Percentiles rank a stretch among this genome's conserved stretches.
These are phyloP conservation scores for Pythium periplocum DNA, from an alignment of 352 stramenopile species.

Conservation along the genomic window DNA sequence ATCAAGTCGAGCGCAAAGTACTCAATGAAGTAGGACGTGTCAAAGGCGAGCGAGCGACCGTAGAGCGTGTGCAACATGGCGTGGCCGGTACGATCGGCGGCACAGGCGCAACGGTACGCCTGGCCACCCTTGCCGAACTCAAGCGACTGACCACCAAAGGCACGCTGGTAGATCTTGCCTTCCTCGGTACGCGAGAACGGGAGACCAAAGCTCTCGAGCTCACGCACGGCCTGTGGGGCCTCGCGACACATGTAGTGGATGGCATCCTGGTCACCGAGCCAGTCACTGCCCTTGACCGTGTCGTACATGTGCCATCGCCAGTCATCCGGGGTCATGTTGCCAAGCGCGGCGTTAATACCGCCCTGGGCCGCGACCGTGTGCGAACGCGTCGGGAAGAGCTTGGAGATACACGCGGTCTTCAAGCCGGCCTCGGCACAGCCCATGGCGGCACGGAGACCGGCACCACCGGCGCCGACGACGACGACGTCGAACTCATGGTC, in stretches of 20 bases:
- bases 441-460: conserved; percentile 92
- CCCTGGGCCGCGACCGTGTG: conserved; percentile 97
- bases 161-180: conserved; percentile 96
- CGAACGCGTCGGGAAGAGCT: conserved; percentile 96
- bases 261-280: conserved; percentile 96
- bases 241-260: conserved; percentile 99
- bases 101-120: conserved; percentile 92
- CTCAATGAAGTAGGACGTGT: conserved; percentile 98
- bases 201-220: conserved; percentile 95
- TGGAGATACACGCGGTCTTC: conserved; percentile 97
- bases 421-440: conserved; percentile 90
- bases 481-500: conserved; percentile 97
- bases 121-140: conserved; percentile 96
- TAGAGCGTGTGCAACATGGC: conserved; percentile 98
- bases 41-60: conserved; percentile 93
- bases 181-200: conserved; percentile 96
- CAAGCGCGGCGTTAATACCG: conserved; percentile 96
- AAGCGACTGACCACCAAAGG: conserved; percentile 94
- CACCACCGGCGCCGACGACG: conserved; percentile 93
- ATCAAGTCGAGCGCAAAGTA: conserved; percentile 97
- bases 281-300: conserved; percentile 97
- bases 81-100: conserved; percentile 95
- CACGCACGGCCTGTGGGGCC: conserved; percentile 75
- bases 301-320: conserved; percentile 98
- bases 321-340: conserved; percentile 96